Evolutionary conservation across 371 early-diverging fungal genomes (phyloP).

Genomic region (Cokeromyces recurvatus): DNA sequence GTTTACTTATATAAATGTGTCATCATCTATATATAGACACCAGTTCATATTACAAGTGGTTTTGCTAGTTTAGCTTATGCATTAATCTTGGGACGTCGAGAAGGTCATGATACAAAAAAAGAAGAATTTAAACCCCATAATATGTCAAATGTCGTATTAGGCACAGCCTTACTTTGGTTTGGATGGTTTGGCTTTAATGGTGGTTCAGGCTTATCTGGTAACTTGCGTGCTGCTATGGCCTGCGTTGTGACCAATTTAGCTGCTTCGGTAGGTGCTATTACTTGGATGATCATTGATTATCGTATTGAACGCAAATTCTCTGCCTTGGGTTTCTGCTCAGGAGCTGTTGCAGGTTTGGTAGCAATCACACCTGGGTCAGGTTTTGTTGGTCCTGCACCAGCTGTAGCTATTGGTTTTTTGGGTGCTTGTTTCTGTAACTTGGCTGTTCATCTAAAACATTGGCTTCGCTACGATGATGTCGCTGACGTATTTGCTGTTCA

Average conservation of each 20-base stretch:
- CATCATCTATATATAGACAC: constrained; percentile 79
- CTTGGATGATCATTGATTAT: constrained; percentile 83
- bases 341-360: constrained; percentile 90
- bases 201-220: constrained; percentile 81
- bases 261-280: constrained; percentile 76
- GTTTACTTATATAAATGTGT: too few species aligned
- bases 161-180: constrained; percentile 86
- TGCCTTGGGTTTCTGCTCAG: constrained; percentile 87
- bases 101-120: constrained; percentile 38
- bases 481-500: constrained; percentile 86
- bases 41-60: constrained; percentile 90
- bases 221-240: constrained; percentile 83
- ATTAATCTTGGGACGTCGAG: constrained; percentile 74
- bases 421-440: constrained; percentile 73
- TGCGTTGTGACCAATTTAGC: constrained; percentile 81
- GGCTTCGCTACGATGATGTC: constrained; percentile 84
- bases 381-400: constrained; percentile 79
- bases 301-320: constrained; percentile 74
- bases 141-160: constrained; percentile 84
- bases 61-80: constrained; percentile 87
- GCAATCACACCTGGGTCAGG: constrained; percentile 92
- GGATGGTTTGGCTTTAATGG: constrained; percentile 90
- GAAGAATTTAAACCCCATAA: constrained; percentile 81
- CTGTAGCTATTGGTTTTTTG: constrained; percentile 75
- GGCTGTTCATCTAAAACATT: constrained; percentile 73